Percentiles rank a stretch among this genome's conserved stretches.
phyloP scores from a whole-genome alignment of 78 protist genomes.

The slime mould (Dictyostelium discoideum) region DNA sequence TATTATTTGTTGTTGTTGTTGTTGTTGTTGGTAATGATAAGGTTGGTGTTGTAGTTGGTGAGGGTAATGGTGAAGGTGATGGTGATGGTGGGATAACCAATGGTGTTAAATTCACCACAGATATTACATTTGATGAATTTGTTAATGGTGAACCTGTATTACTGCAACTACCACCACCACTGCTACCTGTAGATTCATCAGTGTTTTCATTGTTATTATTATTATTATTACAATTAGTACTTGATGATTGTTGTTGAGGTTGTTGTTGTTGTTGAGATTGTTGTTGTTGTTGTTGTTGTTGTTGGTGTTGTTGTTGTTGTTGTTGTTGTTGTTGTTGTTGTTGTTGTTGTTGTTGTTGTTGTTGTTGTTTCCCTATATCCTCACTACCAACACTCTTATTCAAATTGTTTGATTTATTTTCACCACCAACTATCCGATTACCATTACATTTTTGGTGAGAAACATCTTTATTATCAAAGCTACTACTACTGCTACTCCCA shows the following conservation, averaged over 20 bases:
- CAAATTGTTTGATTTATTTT: neutral
- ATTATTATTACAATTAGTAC: no score
- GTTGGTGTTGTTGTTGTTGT: neutral
- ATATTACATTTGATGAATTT: constrained; percentile 1
- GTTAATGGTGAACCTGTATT: neutral
- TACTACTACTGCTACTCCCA: neutral
- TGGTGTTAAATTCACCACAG: neutral
- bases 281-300: no score
- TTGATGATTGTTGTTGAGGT: no score
- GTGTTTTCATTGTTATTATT: neutral
- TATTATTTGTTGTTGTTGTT: neutral
- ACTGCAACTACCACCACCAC: neutral
- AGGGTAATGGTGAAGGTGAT: neutral
- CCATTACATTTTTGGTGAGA: neutral
- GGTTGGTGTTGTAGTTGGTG: neutral
- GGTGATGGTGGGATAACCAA: neutral
- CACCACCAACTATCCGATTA: neutral
- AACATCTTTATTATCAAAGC: neutral
- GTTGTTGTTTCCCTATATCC: neutral
- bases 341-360: neutral
- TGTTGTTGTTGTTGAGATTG: no score
- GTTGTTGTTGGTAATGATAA: neutral
- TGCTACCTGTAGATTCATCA: neutral
- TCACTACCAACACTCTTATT: neutral
- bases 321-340: neutral